Percentiles rank a stretch among this genome's conserved stretches.
phyloP scores from a whole-genome alignment of 306 rosid species.

The Arachis stenosperma region DNA sequence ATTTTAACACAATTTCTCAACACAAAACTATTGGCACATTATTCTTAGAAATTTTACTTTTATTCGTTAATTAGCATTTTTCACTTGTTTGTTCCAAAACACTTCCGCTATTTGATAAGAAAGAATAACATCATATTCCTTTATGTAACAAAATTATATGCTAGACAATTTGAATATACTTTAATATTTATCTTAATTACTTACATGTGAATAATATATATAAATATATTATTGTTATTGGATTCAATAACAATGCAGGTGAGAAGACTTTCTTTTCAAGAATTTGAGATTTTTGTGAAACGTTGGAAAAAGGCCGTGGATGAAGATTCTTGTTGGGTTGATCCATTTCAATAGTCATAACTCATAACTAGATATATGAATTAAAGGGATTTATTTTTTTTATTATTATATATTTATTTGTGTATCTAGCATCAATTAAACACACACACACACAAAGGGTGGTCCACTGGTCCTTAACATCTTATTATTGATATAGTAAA shows the following conservation, averaged over 20 bases:
- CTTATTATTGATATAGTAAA: too few relatives aligned
- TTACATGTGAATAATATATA: too few relatives aligned
- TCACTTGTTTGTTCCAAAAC: background rate
- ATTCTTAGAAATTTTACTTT: background rate
- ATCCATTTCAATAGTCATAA: constrained; percentile 38
- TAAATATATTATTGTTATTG: background rate
- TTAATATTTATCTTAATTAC: too few relatives aligned
- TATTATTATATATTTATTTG: too few relatives aligned
- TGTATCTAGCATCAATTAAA: too few relatives aligned
- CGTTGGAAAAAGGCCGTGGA: constrained; percentile 45
- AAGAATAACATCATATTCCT: too few relatives aligned
- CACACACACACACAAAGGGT: too few relatives aligned
- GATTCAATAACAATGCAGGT: constrained; percentile 30
- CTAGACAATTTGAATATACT: background rate
- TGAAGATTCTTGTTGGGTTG: constrained; percentile 43
- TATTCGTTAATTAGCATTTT: constrained; percentile 1
- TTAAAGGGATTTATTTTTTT: too few relatives aligned
- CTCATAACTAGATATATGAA: too few relatives aligned
- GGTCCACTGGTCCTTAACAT: too few relatives aligned
- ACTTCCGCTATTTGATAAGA: too few relatives aligned
- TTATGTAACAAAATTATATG: background rate
- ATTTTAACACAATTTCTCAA: constrained; percentile 2
- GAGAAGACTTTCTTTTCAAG: constrained; percentile 43
- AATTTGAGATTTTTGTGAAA: constrained; percentile 33
- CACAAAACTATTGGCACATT: constrained; percentile 14